phyloP scores from a whole-genome alignment of 208 protist species.

The Trypanosoma avium region DNA sequence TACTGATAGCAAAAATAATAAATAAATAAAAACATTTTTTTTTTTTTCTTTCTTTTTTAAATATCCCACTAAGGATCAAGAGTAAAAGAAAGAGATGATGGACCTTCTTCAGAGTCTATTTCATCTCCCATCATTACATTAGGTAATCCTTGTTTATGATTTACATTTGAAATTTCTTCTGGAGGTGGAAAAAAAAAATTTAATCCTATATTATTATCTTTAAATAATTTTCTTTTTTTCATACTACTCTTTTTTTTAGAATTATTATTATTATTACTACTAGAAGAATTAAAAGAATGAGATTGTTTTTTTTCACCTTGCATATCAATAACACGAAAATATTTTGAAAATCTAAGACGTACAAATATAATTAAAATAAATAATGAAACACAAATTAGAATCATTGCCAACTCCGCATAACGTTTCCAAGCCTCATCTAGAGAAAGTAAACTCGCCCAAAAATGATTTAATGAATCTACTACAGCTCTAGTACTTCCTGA shows the following conservation, averaged over 20 bases:
- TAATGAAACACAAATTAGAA: conserved; percentile 21
- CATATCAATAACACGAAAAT: conserved; percentile 13
- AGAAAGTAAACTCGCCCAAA: neutral
- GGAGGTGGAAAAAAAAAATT: neutral
- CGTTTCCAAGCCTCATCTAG: neutral
- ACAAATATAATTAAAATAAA: conserved; percentile 16
- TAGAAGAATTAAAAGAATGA: neutral
- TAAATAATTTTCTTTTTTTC: too few relatives aligned
- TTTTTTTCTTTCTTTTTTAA: neutral
- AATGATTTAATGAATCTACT: neutral
- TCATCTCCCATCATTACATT: neutral
- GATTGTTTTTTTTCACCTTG: neutral
- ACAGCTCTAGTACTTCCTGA: too few relatives aligned
- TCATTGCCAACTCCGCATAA: conserved; percentile 9
- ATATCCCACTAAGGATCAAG: neutral
- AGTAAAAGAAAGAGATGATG: conserved; percentile 1
- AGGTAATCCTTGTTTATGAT: neutral
- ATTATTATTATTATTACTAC: neutral
- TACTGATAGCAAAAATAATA: neutral
- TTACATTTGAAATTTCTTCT: neutral
- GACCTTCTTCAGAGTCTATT: neutral
- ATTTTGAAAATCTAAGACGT: conserved; percentile 19
- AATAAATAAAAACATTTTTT: neutral
- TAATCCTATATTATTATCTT: neutral
- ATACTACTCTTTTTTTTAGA: too few relatives aligned